A percentile compares a stretch with the other conserved stretches of the same genome.
Conservation (phyloP, 106 monocot species). For the Amphibolis antarctica region DNA sequence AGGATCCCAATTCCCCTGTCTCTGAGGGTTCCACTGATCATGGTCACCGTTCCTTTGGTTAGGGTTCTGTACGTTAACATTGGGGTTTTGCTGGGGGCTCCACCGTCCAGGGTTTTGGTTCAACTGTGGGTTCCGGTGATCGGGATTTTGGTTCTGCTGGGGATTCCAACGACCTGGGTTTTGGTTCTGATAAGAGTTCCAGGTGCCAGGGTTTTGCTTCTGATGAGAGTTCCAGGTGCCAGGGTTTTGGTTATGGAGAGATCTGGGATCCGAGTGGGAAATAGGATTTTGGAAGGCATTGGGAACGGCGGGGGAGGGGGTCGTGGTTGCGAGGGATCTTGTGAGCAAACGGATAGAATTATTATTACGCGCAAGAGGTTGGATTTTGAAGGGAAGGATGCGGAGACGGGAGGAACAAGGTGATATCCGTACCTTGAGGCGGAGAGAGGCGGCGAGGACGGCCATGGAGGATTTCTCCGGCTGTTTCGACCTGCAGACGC, state of each 20-base stretch:
- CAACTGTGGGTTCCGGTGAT: slow-evolving; percentile 7
- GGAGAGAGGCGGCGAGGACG: neutral
- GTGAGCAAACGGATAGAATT: neutral
- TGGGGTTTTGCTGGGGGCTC: slow-evolving; percentile 3
- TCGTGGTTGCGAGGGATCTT: slow-evolving; percentile 1
- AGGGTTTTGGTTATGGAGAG: neutral
- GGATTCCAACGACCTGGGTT: neutral
- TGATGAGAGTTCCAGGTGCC: neutral
- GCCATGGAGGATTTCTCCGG: too few species aligned
- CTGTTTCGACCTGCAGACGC: too few species aligned
- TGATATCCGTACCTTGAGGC: slow-evolving; percentile 11
- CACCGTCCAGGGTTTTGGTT: slow-evolving; percentile 2
- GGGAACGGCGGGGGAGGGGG: slow-evolving; percentile 16
- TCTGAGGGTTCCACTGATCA: neutral
- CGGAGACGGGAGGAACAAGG: neutral
- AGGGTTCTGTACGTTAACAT: too few species aligned
- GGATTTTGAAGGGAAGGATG: neutral
- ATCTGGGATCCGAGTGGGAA: neutral
- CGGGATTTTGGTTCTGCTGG: slow-evolving; percentile 1
- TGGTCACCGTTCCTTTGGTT: slow-evolving; percentile 6
- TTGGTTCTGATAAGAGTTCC: neutral
- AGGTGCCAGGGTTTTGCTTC: neutral
- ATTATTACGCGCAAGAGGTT: neutral
- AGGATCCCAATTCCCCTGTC: too few species aligned
- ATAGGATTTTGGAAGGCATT: slow-evolving; percentile 11